A percentile compares a stretch with the other conserved stretches of the same genome.
These are phyloP conservation scores for Diplodia seriata DNA, from an alignment of 2,329 filamentous ascomycete genomes.

Conservation along the genomic window DNA sequence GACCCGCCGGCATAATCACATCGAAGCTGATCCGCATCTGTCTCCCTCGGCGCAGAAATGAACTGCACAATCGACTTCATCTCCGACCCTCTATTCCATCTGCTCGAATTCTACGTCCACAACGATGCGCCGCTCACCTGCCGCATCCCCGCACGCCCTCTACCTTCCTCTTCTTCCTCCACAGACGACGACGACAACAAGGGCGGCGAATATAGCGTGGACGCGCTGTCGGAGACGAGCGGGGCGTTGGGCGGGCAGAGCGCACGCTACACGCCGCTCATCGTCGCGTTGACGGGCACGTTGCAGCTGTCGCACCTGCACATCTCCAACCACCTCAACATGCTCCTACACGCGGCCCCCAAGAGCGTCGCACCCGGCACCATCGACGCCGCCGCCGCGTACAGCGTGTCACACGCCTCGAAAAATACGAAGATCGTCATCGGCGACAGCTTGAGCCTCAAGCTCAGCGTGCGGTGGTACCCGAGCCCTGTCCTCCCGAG, in stretches of 20 bases:
- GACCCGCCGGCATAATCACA: background rate
- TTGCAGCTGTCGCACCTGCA: constrained; percentile 90
- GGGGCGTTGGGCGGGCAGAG: constrained; percentile 46
- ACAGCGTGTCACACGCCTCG: constrained; percentile 73
- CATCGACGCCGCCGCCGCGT: constrained; percentile 85
- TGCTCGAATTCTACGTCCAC: constrained; percentile 97
- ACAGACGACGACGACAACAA: constrained; percentile 26
- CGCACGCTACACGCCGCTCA: constrained; percentile 74
- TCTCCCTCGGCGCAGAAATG: constrained; percentile 62
- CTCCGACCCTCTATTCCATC: constrained; percentile 81
- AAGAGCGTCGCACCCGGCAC: constrained; percentile 66
- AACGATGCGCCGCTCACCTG: constrained; percentile 92
- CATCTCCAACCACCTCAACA: constrained; percentile 86
- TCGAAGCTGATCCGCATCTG: background rate
- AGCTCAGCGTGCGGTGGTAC: constrained; percentile 87
- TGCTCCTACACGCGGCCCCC: constrained; percentile 77
- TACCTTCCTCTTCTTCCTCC: constrained; percentile 44
- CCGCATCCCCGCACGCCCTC: constrained; percentile 81
- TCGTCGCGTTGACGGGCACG: constrained; percentile 87
- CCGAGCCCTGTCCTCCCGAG: constrained; percentile 72
- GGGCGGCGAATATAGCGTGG: constrained; percentile 42
- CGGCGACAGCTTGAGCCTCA: constrained; percentile 80
- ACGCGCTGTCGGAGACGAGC: constrained; percentile 47
- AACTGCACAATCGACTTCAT: constrained; percentile 84
- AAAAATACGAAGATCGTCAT: constrained; percentile 75